A percentile compares a stretch with the other conserved stretches of the same genome.
Conservation (phyloP, 805 yeast species). For the Isabelozyma heimii region DNA sequence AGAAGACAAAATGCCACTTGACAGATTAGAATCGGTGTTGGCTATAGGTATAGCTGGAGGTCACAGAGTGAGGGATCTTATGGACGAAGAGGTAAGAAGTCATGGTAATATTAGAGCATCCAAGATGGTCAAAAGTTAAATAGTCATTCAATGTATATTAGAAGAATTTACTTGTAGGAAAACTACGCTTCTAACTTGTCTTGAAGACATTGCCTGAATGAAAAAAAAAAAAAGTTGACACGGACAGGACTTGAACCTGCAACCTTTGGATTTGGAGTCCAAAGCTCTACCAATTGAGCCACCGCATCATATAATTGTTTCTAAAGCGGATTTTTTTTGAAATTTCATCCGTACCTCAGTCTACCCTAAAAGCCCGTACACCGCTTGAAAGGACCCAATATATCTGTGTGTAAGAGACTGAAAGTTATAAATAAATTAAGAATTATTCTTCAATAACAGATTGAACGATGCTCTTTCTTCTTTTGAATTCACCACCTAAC, state of each 20-base stretch:
- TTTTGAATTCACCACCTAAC: too few species aligned
- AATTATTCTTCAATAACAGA: too few species aligned
- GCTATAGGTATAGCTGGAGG: constrained; percentile 87
- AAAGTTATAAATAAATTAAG: too few species aligned
- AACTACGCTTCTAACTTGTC: background rate
- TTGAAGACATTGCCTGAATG: background rate
- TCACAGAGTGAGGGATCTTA: constrained; percentile 73
- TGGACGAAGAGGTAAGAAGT: constrained; percentile 81
- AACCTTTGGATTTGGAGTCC: constrained; percentile 67
- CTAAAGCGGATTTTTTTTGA: too few species aligned
- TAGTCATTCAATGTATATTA: constrained; percentile 31
- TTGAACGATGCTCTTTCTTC: too few species aligned
- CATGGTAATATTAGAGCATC: constrained; percentile 54
- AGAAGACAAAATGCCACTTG: constrained; percentile 85
- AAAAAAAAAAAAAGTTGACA: constrained; percentile 38
- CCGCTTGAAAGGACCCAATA: too few species aligned
- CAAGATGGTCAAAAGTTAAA: constrained; percentile 5
- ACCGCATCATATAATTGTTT: constrained; percentile 20
- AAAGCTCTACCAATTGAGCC: constrained; percentile 43
- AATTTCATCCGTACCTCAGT: too few species aligned
- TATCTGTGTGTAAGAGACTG: too few species aligned
- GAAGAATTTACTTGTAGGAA: background rate
- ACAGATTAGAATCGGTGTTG: constrained; percentile 68
- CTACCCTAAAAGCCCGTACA: too few species aligned
- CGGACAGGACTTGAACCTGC: constrained; percentile 89